A percentile compares a stretch with the other conserved stretches of the same genome.
These are phyloP conservation scores for Krasilnikovozyma curviuscula DNA, from an alignment of 768 basidiomycete genomes.

Conservation along the genomic window DNA sequence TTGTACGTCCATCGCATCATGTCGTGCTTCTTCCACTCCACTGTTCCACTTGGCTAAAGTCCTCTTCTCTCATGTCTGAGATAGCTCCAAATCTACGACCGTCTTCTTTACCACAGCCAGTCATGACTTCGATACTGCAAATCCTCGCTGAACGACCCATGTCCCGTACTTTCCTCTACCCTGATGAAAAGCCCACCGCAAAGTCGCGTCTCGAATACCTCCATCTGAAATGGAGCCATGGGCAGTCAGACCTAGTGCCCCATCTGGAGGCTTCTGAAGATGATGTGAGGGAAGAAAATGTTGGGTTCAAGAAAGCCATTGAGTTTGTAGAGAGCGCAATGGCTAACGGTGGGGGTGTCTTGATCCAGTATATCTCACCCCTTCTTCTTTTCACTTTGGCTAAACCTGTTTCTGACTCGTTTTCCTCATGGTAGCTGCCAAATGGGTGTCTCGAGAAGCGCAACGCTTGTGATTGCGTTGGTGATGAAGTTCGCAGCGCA, in stretches of 20 bases:
- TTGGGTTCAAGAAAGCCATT: slow-evolving; percentile 64
- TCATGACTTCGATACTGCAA: too few species aligned
- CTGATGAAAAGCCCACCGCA: too few species aligned
- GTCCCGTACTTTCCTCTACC: too few species aligned
- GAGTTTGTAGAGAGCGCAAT: slow-evolving; percentile 59
- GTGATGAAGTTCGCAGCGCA: slow-evolving; percentile 82
- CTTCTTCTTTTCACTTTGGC: neutral
- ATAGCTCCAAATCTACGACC: too few species aligned
- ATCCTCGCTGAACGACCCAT: too few species aligned
- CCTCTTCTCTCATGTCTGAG: too few species aligned
- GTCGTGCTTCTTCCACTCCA: too few species aligned
- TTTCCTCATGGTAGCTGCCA: slow-evolving; percentile 46
- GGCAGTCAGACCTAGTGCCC: slow-evolving; percentile 61
- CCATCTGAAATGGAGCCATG: slow-evolving; percentile 66
- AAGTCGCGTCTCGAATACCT: slow-evolving; percentile 24
- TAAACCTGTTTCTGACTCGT: neutral
- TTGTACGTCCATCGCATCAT: too few species aligned
- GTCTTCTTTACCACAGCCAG: too few species aligned
- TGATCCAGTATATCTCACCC: slow-evolving; percentile 48
- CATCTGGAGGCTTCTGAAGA: too few species aligned
- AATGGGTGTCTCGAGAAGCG: slow-evolving; percentile 79
- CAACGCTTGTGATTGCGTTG: slow-evolving; percentile 71
- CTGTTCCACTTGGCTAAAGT: too few species aligned
- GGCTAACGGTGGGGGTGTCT: slow-evolving; percentile 53
- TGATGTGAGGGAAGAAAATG: slow-evolving; percentile 21